Base-by-base conservation (phyloP, 2,329 filamentous ascomycete genomes). In the Pyrenochaeta sp. region DNA sequence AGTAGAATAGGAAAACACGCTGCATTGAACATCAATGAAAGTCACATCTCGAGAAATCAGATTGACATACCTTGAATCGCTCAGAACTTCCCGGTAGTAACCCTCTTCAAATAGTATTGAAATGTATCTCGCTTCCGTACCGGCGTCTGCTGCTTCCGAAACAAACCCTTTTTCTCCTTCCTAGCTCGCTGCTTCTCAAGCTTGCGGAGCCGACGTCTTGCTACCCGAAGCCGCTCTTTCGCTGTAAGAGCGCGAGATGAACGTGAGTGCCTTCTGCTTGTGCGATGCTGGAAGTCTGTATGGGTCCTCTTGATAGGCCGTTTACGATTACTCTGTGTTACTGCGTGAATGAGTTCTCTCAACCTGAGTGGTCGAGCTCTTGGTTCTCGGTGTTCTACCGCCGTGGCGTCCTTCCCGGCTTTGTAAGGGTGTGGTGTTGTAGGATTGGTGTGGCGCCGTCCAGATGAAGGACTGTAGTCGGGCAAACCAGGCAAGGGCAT, bases 151-250 rank as follows among this genome's bases (percentile, higher is more conserved):
- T 8, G 46, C 27, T 47, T 22, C 10, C 8, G 27, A 6, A 36
- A 37, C 52, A 40, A 9, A 15, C 32, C 19, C 46, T 44, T 51
- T 7, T 48, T 50, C 19, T 47, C 42, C 13, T 47, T 50, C n/a
- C 40, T 19, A 15, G 40, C 47, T 36, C 36, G 19, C 19, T n/a
- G 50, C 51, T 50, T 48, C 6, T 62, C 56, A 13, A 62, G 50
- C 50, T 50, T 59, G n/a, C 22, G 50, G 7, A 59, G 43, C 4
- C 59, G 59, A n/a, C 45, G 37, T 13, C 54, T 51, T 10, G 56
- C 59, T 28, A 59, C 32, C 40, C 46, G 51, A 7, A 57, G 52
- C 48, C 56, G 52, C 49, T 62, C 53, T 30, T 32, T 46, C 0
- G 30, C 7, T 12, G 53, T 58, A 27, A 53, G 54, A 39, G 58